phyloP scores from a whole-genome alignment of 2,329 filamentous ascomycete genomes.

The Colletotrichum australisinense region DNA sequence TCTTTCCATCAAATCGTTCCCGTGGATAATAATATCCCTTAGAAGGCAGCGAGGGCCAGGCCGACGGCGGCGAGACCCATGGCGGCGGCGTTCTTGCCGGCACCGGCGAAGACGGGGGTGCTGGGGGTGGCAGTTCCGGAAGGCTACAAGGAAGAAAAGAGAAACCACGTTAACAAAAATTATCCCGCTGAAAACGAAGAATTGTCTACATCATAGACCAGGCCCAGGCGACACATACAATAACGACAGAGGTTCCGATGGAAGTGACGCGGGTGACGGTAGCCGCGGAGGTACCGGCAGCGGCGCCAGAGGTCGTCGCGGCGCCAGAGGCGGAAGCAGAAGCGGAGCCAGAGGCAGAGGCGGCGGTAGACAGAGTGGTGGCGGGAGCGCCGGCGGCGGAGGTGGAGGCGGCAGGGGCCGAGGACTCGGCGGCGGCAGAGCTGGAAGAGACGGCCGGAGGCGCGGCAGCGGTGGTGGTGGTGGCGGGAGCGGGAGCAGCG shows the following conservation, averaged over 20 bases:
- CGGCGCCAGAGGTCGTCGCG: background rate
- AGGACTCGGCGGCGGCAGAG: background rate
- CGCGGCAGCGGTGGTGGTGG: background rate
- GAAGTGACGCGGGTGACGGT: conserved; percentile 20
- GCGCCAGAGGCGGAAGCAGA: background rate
- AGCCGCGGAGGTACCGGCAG: conserved; percentile 4
- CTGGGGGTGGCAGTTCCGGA: conserved; percentile 20
- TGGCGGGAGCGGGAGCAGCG: background rate
- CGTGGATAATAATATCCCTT: background rate
- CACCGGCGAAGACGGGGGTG: conserved; percentile 24
- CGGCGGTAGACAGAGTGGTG: conserved; percentile 12
- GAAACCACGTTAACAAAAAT: conserved; percentile 5
- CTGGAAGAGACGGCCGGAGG: background rate
- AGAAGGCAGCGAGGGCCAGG: conserved; percentile 22
- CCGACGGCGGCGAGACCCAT: conserved; percentile 5
- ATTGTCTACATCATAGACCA: conserved; percentile 14
- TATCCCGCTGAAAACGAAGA: too few species aligned
- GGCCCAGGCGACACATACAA: conserved; percentile 27
- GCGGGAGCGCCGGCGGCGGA: background rate
- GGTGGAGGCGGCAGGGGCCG: background rate
- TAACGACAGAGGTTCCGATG: conserved; percentile 26
- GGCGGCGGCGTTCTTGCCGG: conserved; percentile 23
- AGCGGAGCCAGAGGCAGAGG: background rate
- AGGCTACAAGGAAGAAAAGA: conserved; percentile 2
- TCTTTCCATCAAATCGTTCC: background rate